Base-by-base conservation (phyloP, 495 filamentous ascomycete genomes). In the Cryomyces minteri region DNA sequence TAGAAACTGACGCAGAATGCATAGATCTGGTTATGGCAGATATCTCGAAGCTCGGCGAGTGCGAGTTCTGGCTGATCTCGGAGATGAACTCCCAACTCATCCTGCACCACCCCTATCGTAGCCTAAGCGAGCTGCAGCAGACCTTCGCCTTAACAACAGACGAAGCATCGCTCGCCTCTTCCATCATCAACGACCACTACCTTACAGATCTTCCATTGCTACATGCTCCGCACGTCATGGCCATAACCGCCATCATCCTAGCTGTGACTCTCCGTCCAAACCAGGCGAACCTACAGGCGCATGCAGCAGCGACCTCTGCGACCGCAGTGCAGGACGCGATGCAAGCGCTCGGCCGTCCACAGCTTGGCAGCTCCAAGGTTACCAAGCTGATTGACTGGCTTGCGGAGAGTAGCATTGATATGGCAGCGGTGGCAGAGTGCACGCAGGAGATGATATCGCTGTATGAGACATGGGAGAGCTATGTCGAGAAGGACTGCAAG, bases 11-110 rank as follows among this genome's bases (percentile, higher is more conserved):
- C 44, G 60, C 49, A 41, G 31, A 25, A 41, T 44, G 34, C 50
- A 44, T 57, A 84, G 87, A 92, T 43, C 75, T 83, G 54, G 79
- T 88, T 54, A 70, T 74, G 41, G 70, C 73, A 25, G 88, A 95
- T 61, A 80, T 83, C n/a, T 73, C 82, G 31, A 87, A 84, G 56
- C 64, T 98, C 12, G 90, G 90, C 43, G 90, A 98, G 68, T 93
- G 84, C 69, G 92, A 98, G 61, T 98, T 98, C 62, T 82, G 76
- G 43, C 69, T 98, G 41, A 96, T 98, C 51, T 86, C 85, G 1
- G 88, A 94, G 60, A 83, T 98, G 79, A 82, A 76, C 60, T 90
- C 84, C 4, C 87, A 94, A 46, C 72, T 98, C 49, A 96, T 98
- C 58, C 67, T 94, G 10, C 88, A 96, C 59, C 88, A 96, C 58